Evolutionary conservation across 1,284 basidiomycete genomes (phyloP).

Genomic region (Papiliotrema laurentii): DNA sequence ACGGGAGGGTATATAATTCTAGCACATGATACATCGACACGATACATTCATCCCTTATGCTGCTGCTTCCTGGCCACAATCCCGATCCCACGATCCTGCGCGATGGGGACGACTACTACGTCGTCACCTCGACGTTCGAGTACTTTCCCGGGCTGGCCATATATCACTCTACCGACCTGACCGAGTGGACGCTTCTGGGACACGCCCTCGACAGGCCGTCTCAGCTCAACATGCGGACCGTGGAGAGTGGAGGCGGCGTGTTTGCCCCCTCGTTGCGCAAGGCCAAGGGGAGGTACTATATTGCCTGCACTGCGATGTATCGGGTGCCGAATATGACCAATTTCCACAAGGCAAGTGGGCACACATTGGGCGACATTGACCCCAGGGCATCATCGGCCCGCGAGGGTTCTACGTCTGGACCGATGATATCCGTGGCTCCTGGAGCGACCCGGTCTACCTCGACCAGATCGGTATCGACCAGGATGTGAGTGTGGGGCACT

Average conservation of each 20-base stretch:
- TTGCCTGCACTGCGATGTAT: conserved; percentile 9
- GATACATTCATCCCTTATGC: no score
- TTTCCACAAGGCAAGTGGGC: neutral
- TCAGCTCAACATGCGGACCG: conserved; percentile 22
- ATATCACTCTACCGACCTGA: conserved; percentile 25
- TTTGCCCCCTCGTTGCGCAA: conserved; percentile 24
- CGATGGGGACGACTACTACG: conserved; percentile 25
- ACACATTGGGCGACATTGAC: neutral
- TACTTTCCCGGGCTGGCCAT: conserved; percentile 29
- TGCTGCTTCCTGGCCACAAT: conserved; percentile 31
- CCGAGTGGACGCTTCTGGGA: conserved; percentile 24
- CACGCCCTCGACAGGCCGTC: conserved; percentile 19
- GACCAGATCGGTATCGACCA: conserved; percentile 23
- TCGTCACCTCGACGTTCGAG: conserved; percentile 26
- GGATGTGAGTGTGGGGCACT: conserved; percentile 16
- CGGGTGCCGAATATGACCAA: conserved; percentile 2
- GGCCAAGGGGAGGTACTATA: conserved; percentile 19
- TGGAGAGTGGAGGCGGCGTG: conserved; percentile 21
- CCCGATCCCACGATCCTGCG: conserved; percentile 26
- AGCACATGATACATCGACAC: no score
- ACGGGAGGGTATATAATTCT: neutral
- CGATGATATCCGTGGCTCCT: conserved; percentile 23
- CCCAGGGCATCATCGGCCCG: conserved; percentile 1
- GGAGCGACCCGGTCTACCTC: conserved; percentile 24
- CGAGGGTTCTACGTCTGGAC: conserved; percentile 27